Base-by-base conservation (phyloP, 108 stramenopile species). In the Nitzschia sp. region DNA sequence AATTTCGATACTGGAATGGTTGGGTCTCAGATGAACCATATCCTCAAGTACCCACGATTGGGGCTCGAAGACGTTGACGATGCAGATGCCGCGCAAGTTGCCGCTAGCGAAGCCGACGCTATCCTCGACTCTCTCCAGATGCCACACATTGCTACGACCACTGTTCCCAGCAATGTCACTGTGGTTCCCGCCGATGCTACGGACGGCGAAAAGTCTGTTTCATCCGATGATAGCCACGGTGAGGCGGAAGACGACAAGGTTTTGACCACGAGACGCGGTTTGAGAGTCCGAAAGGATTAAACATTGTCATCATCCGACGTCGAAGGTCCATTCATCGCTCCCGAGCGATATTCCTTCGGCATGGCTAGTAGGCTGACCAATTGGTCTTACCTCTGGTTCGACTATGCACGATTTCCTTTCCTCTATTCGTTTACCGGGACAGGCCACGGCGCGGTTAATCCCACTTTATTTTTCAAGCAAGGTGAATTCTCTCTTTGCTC, bases 71-170 rank as follows among this genome's bases (percentile, higher is more conserved):
- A 49, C 1, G 15, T 68, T 24, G 49, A 68, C 18, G 64, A 61
- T 24, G 77, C 54, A 21, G 79, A 70, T 35, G 82, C 82, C 2
- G 83, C 76, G 25, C 64, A 78, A 33, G 51, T 56, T 27, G 80
- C 81, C 4, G 89, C 85, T 17, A 68, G 82, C 29, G 82, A 87
- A 54, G 87, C 91, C 5, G 85, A 89, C 56, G 88, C 88, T 9
- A 84, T 92, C 24, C 73, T 92, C 67, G 91, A 92, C 56, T 92
- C 88, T 3, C 66, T 92, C 34, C 85, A 84, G 53, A 84, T 84
- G 76, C 75, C 75, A 28, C 75, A 77, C 35, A 57, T 82, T 23
- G 49, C 54, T 29, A 56, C 62, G 13, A 48, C 62, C 11, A 33
- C 61, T 28, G 68, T 71, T 46, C 74, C 74, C 5, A 27, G 64